These are phyloP conservation scores for Malania oleifera DNA, from an alignment of 164 flowering plant genomes.

Conservation along the genomic window DNA sequence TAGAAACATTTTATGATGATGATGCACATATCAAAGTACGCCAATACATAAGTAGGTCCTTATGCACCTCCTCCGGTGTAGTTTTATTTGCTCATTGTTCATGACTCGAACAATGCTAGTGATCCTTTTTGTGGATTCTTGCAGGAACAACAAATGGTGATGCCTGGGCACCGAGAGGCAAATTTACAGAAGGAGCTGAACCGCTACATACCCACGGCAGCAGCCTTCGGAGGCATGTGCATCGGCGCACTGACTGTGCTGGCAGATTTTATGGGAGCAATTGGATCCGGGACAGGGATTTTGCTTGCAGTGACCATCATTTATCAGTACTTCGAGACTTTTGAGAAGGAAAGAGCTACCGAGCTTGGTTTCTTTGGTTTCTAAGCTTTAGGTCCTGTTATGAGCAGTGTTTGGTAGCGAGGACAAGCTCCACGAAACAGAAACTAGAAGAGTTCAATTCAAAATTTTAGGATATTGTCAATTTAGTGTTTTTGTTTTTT, in stretches of 20 bases:
- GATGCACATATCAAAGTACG: too few relatives aligned
- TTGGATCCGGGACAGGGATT: constrained; percentile 75
- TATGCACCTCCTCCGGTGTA: too few relatives aligned
- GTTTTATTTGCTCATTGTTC: too few relatives aligned
- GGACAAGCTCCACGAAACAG: background rate
- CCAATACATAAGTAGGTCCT: too few relatives aligned
- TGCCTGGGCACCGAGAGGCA: constrained; percentile 70
- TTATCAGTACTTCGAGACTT: constrained; percentile 69
- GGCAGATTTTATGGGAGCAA: constrained; percentile 81
- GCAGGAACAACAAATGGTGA: constrained; percentile 77
- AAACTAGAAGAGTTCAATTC: too few relatives aligned
- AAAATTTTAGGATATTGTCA: too few relatives aligned
- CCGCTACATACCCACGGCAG: constrained; percentile 71
- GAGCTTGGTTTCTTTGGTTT: constrained; percentile 67
- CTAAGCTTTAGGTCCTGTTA: constrained; percentile 4
- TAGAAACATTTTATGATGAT: too few relatives aligned
- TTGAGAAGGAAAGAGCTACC: constrained; percentile 67
- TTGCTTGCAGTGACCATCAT: constrained; percentile 68
- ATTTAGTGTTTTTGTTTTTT: too few relatives aligned
- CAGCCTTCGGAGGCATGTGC: constrained; percentile 77
- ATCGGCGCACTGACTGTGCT: constrained; percentile 69
- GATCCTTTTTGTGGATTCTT: too few relatives aligned
- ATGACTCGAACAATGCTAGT: too few relatives aligned
- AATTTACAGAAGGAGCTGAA: constrained; percentile 66
- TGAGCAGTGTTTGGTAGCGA: constrained; percentile 5